These are phyloP conservation scores for Microbotryomycetes sp. DNA, from an alignment of 1,284 basidiomycete species.

Conservation along the genomic window DNA sequence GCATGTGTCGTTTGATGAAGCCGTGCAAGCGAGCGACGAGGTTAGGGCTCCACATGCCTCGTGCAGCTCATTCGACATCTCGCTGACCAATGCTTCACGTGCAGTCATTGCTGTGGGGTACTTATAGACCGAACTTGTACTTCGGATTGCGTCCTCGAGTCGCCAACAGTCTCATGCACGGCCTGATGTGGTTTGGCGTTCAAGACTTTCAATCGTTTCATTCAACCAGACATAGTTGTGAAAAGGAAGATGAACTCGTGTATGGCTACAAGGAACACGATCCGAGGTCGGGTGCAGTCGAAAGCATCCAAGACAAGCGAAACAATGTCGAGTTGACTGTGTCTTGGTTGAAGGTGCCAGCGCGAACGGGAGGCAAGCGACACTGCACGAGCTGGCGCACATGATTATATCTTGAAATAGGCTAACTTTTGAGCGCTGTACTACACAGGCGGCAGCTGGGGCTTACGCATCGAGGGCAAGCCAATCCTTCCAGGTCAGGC, in stretches of 20 bases:
- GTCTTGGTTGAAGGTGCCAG: constrained; percentile 73
- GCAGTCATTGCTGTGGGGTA: constrained; percentile 71
- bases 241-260: constrained; percentile 71
- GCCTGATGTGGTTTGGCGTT: constrained; percentile 84
- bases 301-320: constrained; percentile 68
- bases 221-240: constrained; percentile 66
- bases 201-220: constrained; percentile 57
- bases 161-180: constrained; percentile 80
- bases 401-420: background rate
- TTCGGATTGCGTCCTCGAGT: constrained; percentile 79
- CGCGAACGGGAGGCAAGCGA: constrained; percentile 31
- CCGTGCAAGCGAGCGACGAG: background rate
- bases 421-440: background rate
- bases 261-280: constrained; percentile 89
- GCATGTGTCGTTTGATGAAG: background rate
- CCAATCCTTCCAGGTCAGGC: constrained; percentile 59
- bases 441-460: constrained; percentile 68
- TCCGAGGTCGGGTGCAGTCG: constrained; percentile 71
- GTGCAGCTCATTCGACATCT: too few species aligned
- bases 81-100: background rate
- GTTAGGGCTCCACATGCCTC: background rate
- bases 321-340: constrained; percentile 83
- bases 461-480: constrained; percentile 73
- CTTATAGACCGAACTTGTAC: constrained; percentile 85
- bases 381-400: background rate